Evolutionary conservation across 306 rosid species (phyloP).

Genomic region (Canavalia ensiformis): DNA sequence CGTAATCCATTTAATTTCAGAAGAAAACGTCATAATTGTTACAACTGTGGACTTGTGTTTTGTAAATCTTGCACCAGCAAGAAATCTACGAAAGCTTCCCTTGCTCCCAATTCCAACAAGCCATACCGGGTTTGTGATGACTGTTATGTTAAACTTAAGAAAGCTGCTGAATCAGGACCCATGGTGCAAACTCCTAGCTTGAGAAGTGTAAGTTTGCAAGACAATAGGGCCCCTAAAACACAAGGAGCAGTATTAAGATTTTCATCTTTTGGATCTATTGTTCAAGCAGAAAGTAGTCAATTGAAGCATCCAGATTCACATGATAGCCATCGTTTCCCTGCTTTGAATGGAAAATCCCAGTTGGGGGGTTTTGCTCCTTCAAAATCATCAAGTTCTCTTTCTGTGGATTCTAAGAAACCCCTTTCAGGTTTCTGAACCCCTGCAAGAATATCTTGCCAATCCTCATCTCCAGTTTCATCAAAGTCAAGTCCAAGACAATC

Average conservation of each 20-base stretch:
- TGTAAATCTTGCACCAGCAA: constrained; percentile 90
- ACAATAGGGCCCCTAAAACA: constrained; percentile 58
- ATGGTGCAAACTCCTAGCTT: constrained; percentile 55
- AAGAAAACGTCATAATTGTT: constrained; percentile 97
- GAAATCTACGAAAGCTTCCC: constrained; percentile 87
- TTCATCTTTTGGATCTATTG: constrained; percentile 79
- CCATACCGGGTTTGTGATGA: constrained; percentile 92
- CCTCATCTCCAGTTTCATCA: constrained; percentile 75
- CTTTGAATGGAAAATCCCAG: constrained; percentile 63
- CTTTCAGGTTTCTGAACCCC: constrained; percentile 61
- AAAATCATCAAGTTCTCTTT: constrained; percentile 59
- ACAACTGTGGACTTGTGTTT: constrained; percentile 93
- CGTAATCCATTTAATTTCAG: constrained; percentile 83
- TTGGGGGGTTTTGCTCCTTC: constrained; percentile 52
- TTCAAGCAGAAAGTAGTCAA: constrained; percentile 61
- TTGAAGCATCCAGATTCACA: constrained; percentile 61
- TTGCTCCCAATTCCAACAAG: constrained; percentile 83
- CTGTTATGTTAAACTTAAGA: constrained; percentile 77
- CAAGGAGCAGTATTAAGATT: constrained; percentile 74
- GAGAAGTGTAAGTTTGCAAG: constrained; percentile 56
- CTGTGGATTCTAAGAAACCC: constrained; percentile 54
- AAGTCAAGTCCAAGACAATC: constrained; percentile 69
- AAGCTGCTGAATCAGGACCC: constrained; percentile 64
- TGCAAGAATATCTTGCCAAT: constrained; percentile 67
- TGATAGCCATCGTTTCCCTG: constrained; percentile 63